Evolutionary conservation across 1,139 yeast genomes (phyloP).

Genomic region (Geotrichum macrosporum): DNA sequence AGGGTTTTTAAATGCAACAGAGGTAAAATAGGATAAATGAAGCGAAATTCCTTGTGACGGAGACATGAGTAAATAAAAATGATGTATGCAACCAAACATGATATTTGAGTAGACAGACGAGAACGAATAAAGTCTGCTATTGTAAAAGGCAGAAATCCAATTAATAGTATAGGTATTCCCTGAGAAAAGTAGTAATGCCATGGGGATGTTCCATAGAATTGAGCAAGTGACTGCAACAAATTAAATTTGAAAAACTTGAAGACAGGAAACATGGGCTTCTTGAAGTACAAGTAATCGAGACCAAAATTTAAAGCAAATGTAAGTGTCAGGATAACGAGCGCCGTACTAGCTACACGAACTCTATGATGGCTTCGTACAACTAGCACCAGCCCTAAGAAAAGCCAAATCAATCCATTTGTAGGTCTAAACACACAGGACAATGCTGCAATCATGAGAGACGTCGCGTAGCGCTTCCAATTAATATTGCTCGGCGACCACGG

Average conservation of each 20-base stretch:
- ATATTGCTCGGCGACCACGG: constrained; percentile 46
- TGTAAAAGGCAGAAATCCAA: constrained; percentile 63
- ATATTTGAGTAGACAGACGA: constrained; percentile 27
- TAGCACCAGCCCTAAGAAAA: constrained; percentile 48
- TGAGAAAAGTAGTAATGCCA: constrained; percentile 82
- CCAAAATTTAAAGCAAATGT: constrained; percentile 40
- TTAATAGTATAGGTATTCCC: constrained; percentile 70
- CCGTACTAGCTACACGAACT: constrained; percentile 27
- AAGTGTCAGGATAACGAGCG: constrained; percentile 30
- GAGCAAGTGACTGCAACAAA: constrained; percentile 63
- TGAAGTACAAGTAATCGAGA: constrained; percentile 62
- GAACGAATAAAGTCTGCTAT: constrained; percentile 41
- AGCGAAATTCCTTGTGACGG: constrained; percentile 85
- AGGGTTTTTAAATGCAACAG: constrained; percentile 43
- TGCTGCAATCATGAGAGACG: constrained; percentile 31
- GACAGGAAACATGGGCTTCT: constrained; percentile 51
- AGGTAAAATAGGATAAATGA: constrained; percentile 84
- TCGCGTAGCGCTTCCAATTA: constrained; percentile 21
- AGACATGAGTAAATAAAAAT: constrained; percentile 57
- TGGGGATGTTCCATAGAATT: constrained; percentile 81
- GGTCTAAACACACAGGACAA: constrained; percentile 60
- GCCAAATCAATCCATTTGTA: constrained; percentile 76
- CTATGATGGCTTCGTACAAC: constrained; percentile 25
- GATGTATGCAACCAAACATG: constrained; percentile 42
- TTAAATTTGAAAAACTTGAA: constrained; percentile 72